Evolutionary conservation across 2,329 filamentous ascomycete genomes (phyloP).

Genomic region (Beauveria medogensis): DNA sequence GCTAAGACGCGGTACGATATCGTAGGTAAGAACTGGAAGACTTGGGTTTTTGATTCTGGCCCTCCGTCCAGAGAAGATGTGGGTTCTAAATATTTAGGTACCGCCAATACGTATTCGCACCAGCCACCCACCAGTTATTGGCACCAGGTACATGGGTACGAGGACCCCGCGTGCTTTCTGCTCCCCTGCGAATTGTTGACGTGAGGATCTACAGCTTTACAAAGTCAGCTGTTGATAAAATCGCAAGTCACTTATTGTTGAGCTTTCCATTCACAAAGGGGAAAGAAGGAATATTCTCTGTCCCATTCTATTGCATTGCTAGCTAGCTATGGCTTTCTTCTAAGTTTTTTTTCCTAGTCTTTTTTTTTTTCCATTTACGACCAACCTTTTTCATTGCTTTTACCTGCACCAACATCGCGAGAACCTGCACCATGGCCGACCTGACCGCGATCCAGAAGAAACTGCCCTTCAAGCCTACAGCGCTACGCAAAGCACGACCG

Average conservation of each 20-base stretch:
- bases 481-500: slow-evolving; percentile 25
- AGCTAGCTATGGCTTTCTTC: not conserved
- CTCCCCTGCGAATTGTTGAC: not conserved
- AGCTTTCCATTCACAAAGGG: not conserved
- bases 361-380: not conserved
- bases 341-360: not conserved
- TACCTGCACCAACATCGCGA: not conserved
- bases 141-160: slow-evolving; percentile 6
- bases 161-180: not conserved
- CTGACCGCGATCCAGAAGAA: slow-evolving; percentile 26
- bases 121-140: not conserved
- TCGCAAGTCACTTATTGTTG: not conserved
- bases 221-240: not conserved
- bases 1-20: not conserved
- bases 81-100: not conserved
- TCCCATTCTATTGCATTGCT: not conserved
- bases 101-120: not conserved
- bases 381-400: not conserved
- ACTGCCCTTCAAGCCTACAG: slow-evolving; percentile 44
- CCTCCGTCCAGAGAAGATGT: not conserved
- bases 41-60: not conserved
- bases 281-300: not conserved
- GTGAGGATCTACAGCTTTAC: not conserved
- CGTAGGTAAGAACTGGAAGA: not conserved
- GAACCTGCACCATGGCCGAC: slow-evolving; percentile 24